These are phyloP conservation scores for Fusarium pseudonygamai DNA, from an alignment of 2,329 filamentous ascomycete species.

Conservation along the genomic window DNA sequence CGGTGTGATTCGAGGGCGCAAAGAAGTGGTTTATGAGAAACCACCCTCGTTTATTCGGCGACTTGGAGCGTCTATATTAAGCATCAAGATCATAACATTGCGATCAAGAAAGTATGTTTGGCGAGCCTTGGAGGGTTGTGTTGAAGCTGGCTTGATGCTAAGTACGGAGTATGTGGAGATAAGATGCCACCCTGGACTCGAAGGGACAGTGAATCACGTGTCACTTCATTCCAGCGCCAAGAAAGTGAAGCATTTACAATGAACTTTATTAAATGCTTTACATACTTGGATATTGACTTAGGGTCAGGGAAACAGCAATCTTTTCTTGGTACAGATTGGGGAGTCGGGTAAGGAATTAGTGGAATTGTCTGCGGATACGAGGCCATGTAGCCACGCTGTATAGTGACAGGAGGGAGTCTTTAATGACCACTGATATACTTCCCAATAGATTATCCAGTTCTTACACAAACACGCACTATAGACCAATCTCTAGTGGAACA, in stretches of 20 bases:
- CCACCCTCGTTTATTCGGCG: conserved; percentile 8
- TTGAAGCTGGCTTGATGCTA: not conserved
- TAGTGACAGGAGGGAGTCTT: not conserved
- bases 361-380: not conserved
- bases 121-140: not conserved
- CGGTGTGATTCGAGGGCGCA: not conserved
- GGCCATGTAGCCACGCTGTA: not conserved
- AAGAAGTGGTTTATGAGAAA: not conserved
- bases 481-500: not conserved
- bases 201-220: conserved; percentile 35
- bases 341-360: not conserved
- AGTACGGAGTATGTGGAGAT: conserved; percentile 38
- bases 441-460: too few species aligned
- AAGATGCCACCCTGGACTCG: conserved; percentile 39
- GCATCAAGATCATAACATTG: conserved; percentile 32
- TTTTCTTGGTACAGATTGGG: not conserved
- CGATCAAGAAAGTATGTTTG: conserved; percentile 1
- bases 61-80: conserved; percentile 12
- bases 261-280: not conserved
- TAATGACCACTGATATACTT: too few species aligned
- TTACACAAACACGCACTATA: not conserved
- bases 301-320: not conserved
- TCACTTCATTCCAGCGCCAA: conserved; percentile 4
- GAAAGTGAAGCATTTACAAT: not conserved
- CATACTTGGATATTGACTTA: not conserved